Evolutionary conservation across 192 early-diverging fungal genomes (phyloP), one percentile per base, ranked within the genome.

Genomic region (Linnemannia zychae): DNA sequence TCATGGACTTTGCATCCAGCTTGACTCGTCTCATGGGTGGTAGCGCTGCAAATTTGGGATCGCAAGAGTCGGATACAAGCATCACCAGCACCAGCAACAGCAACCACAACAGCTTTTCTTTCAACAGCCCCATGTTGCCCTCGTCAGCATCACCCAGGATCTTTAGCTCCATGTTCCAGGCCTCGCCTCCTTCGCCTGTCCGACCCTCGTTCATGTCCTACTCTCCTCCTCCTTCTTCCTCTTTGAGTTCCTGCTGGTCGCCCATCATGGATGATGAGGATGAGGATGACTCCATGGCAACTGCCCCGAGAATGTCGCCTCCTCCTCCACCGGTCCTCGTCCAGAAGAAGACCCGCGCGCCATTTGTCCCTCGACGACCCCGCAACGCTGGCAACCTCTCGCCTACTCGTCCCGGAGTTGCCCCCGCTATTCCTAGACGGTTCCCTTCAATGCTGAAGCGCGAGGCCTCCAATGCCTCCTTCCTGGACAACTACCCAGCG

Each of bases 391-490:
- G 71, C 31, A 72, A 52, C 15, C 49, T 57, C 17, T n/a, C 46
- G 36, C 20, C 60, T 16, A 65, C 57, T 40, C 53, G n/a, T 63
- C 36, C 37, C 15, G 60, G 60, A 7, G 36, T 37, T 33, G 31
- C 17, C 34, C n/a, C 52, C 40, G 53, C 37, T 24, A n/a, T 15
- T 44, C 49, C 50, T 37, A 40, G 33, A 38, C 36, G 77, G 17
- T 47, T 68, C 73, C 79, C 72, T 40, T 66, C 79, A 18, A 81
- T 81, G 79, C 44, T 81, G n/a, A 72, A 72, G 28, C 79, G 79
- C 16, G 79, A 81, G 50, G 79, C 72, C 24, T 81, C 79, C 3
- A 81, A 81, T 36, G 79, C 72, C 33, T 81, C 79, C 38, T 81
- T 81, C 40, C 15, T 81, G 49, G 72, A 81, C 67, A 52, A 66